Evolutionary conservation across 176 grass and related monocot genomes (phyloP), one percentile per base, ranked within the genome.

Genomic region (Aegilops umbellulata): DNA sequence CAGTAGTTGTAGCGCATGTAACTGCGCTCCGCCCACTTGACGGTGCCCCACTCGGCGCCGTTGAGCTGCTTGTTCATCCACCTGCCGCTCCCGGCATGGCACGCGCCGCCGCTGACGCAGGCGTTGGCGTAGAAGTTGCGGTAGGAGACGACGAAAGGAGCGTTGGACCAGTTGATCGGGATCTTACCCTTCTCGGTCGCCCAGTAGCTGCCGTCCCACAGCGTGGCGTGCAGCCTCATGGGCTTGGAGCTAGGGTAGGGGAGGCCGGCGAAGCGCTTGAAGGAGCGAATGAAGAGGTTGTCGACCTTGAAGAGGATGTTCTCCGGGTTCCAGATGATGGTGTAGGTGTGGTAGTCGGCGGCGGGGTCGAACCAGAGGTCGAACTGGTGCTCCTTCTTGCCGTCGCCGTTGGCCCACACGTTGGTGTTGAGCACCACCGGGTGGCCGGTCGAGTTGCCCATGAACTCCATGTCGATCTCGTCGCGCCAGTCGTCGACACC

Each of bases 151-250:
- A 57, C 53, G 19, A 57, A 57, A 0, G 53, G 53, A 12, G 81
- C 86, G 22, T 39, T n/a, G 30, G 34, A 36, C 90, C 90, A 91
- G 74, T 91, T 76, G 14, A 87, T 87, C 12, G 66, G 71, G 49
- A 88, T 78, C 31, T 58, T 23, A 4, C 90, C 90, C 42, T 87
- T 72, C 31, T 63, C 17, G 1, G 90, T 92, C 0, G 90, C 86
- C 90, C 90, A 92, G 90, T 92, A 86, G 55, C 55, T 58, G 55
- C 19, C 55, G 55, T 58, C 55, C 55, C 55, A 58, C 0, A 58
- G 55, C 7, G 47, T 87, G 82, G 44, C 86, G 90, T 88, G 84
- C n/a, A 92, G 29, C 35, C 79, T 77, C 90, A 92, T 92, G 23
- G 90, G 90, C 63, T 41, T 64, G 36, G 83, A 75, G 36, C 17